phyloP scores from a whole-genome alignment of 768 basidiomycete genomes.

The Nidula microcarpa region DNA sequence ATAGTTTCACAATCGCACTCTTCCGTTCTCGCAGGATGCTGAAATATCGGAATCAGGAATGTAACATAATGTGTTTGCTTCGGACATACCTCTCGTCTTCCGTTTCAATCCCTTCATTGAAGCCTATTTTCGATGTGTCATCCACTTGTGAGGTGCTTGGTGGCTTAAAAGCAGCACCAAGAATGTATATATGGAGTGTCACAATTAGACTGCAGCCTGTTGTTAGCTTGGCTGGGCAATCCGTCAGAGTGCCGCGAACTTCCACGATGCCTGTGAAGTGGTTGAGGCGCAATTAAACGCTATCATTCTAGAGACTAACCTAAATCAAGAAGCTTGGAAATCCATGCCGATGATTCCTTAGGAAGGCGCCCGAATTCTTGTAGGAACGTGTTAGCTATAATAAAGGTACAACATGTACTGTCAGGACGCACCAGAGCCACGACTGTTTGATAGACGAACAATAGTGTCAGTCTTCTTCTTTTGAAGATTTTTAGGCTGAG shows the following conservation, averaged over 20 bases:
- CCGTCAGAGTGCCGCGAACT: slow-evolving; percentile 70
- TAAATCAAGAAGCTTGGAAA: slow-evolving; percentile 69
- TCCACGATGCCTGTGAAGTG: slow-evolving; percentile 52
- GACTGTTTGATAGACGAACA: slow-evolving; percentile 60
- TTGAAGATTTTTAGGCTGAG: slow-evolving; percentile 45
- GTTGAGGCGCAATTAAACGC: slow-evolving; percentile 1
- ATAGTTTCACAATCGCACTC: slow-evolving; percentile 65
- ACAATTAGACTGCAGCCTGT: slow-evolving; percentile 79
- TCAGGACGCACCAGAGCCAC: slow-evolving; percentile 57
- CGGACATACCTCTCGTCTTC: slow-evolving; percentile 56
- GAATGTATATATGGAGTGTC: slow-evolving; percentile 70
- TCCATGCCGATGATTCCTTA: slow-evolving; percentile 68
- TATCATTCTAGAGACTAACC: slow-evolving; percentile 31
- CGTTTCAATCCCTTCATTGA: slow-evolving; percentile 80
- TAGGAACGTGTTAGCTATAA: not conserved
- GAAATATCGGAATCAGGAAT: not conserved
- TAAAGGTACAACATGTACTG: not conserved
- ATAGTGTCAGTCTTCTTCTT: slow-evolving; percentile 61
- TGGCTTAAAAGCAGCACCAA: slow-evolving; percentile 62
- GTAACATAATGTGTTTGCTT: not conserved
- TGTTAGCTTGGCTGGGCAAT: slow-evolving; percentile 67
- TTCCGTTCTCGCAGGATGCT: slow-evolving; percentile 77
- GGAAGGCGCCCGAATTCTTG: slow-evolving; percentile 78
- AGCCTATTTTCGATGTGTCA: slow-evolving; percentile 33
- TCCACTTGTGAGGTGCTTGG: slow-evolving; percentile 30